Evolutionary conservation across 2,329 filamentous ascomycete genomes (phyloP), one percentile per base, ranked within the genome.

Genomic region (Colletotrichum acutatum): DNA sequence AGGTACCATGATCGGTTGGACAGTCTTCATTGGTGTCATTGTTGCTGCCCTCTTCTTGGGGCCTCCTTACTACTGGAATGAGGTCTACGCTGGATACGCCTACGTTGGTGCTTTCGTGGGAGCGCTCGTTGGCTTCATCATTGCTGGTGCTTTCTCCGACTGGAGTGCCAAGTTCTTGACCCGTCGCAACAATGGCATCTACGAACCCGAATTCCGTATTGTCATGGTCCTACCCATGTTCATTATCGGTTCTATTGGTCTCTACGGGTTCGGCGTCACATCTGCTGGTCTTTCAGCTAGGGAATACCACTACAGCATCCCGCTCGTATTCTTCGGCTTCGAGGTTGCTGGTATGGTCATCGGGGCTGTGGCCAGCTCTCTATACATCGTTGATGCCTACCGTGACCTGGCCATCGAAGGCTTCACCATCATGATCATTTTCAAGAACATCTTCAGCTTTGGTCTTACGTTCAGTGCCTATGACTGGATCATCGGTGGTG

Each of bases 401-500:
- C 92, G 95, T 8, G 92, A 96, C 74, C 90, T 97, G 69, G 91
- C 94, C 1, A 90, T 98, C 60, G 95, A 98, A 83, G 94, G 92
- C 7, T 97, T 98, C 81, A 98, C 95, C 0, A 94, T 94, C 82
- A 90, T 97, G 80, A 89, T 98, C 75, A 92, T 98, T 66, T 98
- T 98, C 87, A 98, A 98, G 84, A 98, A 98, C 82, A 89, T 98
- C 74, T 97, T 98, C 84, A 94, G 92, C 75, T 98, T 97, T 78
- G 90, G 91, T 7, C 85, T 98, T 68, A 97, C 95, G 0, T 97
- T 92, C 80, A 93, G 90, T 76, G 95, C 94, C 1, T 97, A 94
- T 78, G 87, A 95, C 70, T 98, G 96, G 95, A 87, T 98, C 30
- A 87, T 93, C 11, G 76, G 84, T 0, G 90, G 90, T 1, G 90